Conservation (phyloP, 352 stramenopile genomes). For the Phytophthora megakarya region DNA sequence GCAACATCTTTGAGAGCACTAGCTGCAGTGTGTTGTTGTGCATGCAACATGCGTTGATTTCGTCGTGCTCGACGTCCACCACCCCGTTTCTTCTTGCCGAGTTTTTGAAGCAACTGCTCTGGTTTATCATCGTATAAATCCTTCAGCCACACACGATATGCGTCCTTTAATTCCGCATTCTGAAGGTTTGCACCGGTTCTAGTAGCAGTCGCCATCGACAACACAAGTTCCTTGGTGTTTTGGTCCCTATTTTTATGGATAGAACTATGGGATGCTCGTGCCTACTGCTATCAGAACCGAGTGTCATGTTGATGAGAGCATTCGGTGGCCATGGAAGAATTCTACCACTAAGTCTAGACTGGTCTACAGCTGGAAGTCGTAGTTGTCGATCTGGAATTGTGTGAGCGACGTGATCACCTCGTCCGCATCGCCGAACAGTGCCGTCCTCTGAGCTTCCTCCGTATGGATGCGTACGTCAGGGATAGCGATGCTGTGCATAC, state of each 20-base stretch:
- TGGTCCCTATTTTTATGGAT: slow-evolving; percentile 31
- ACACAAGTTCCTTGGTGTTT: not conserved
- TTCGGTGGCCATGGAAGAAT: not conserved
- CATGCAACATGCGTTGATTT: slow-evolving; percentile 29
- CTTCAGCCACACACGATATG: slow-evolving; percentile 48
- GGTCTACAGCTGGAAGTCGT: slow-evolving; percentile 50
- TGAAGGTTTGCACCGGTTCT: slow-evolving; percentile 17
- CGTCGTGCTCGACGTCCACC: slow-evolving; percentile 1
- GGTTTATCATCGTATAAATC: slow-evolving; percentile 49
- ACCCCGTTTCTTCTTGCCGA: slow-evolving; percentile 32
- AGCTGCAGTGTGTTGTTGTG: slow-evolving; percentile 53
- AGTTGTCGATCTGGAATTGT: slow-evolving; percentile 63
- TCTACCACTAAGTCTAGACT: slow-evolving; percentile 1
- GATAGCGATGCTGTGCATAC: slow-evolving; percentile 75
- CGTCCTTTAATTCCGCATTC: slow-evolving; percentile 41
- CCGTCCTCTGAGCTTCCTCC: slow-evolving; percentile 43
- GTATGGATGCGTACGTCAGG: slow-evolving; percentile 72
- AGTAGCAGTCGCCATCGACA: slow-evolving; percentile 13
- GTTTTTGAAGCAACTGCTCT: slow-evolving; percentile 39
- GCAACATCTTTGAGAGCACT: slow-evolving; percentile 52
- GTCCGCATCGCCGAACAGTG: slow-evolving; percentile 62
- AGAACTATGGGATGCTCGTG: not conserved
- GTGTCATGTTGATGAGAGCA: slow-evolving; percentile 25
- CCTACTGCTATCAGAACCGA: slow-evolving; percentile 9
- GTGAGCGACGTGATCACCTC: slow-evolving; percentile 66